Conservation (phyloP, 129 eudicot genomes). For the Saussurea involucrata region DNA sequence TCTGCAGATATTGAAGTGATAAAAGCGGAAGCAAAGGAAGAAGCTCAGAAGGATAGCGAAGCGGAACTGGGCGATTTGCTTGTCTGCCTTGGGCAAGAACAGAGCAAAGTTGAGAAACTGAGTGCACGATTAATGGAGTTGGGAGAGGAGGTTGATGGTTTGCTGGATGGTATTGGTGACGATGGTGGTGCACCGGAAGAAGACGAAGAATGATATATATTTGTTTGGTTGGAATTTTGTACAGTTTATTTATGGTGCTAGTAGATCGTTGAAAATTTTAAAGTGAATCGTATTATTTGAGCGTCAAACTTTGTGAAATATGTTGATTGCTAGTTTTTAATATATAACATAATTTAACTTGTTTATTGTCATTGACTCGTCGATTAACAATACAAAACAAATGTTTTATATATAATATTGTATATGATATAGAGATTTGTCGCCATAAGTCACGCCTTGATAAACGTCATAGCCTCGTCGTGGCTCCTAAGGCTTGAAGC, state of each 20-base stretch:
- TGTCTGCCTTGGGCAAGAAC: slow-evolving; percentile 90
- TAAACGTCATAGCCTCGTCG: no score
- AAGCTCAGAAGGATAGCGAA: slow-evolving; percentile 87
- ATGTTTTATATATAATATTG: no score
- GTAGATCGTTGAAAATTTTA: neutral
- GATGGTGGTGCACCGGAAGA: slow-evolving; percentile 48
- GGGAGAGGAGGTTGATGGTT: slow-evolving; percentile 75
- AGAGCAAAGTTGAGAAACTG: slow-evolving; percentile 79
- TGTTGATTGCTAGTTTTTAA: neutral
- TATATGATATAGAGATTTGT: no score
- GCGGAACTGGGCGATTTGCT: slow-evolving; percentile 78
- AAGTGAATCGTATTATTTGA: neutral
- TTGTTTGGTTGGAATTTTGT: neutral
- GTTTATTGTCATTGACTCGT: no score
- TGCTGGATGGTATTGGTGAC: slow-evolving; percentile 85
- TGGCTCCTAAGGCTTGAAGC: no score
- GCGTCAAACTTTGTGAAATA: neutral
- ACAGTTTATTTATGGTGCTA: slow-evolving; percentile 14
- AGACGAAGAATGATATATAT: slow-evolving; percentile 10
- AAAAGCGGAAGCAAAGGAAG: slow-evolving; percentile 79
- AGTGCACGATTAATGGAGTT: slow-evolving; percentile 57
- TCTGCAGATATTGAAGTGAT: slow-evolving; percentile 50
- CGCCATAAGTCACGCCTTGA: no score
- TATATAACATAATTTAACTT: no score
- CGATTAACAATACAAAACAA: no score